phyloP scores from a whole-genome alignment of 2,329 filamentous ascomycete genomes.

The Ambrosiella cleistominuta region DNA sequence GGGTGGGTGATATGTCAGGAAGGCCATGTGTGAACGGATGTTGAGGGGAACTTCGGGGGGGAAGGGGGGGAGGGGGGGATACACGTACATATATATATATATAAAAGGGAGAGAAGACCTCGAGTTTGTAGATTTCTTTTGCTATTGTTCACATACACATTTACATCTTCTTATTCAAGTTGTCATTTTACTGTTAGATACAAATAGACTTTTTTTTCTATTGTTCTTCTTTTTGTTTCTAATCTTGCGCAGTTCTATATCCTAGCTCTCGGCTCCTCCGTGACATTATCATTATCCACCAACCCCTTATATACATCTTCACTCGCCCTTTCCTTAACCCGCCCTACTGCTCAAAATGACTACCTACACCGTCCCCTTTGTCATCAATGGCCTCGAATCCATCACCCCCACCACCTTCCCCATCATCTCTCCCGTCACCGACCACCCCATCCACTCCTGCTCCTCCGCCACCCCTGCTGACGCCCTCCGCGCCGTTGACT shows the following conservation, averaged over 20 bases:
- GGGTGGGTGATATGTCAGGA: too few relatives aligned
- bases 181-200: neutral
- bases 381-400: conserved; percentile 29
- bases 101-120: neutral
- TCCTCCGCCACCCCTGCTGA: conserved; percentile 37
- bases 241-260: too few relatives aligned
- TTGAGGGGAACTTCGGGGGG: too few relatives aligned
- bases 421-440: conserved; percentile 38
- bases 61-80: too few relatives aligned
- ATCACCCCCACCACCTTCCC: conserved; percentile 31
- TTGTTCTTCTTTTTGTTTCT: too few relatives aligned
- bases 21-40: too few relatives aligned
- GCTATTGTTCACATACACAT: neutral
- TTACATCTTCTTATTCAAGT: neutral
- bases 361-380: conserved; percentile 21
- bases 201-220: too few relatives aligned
- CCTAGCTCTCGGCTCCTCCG: too few relatives aligned
- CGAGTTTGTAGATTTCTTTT: neutral
- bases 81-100: neutral
- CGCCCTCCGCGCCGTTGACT: conserved; percentile 33
- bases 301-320: neutral
- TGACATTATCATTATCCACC: neutral
- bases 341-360: neutral
- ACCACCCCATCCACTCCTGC: conserved; percentile 34
- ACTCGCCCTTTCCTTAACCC: neutral